Evolutionary conservation across 148 eudicot species (phyloP).

Genomic region (Vaccinium darrowii): DNA sequence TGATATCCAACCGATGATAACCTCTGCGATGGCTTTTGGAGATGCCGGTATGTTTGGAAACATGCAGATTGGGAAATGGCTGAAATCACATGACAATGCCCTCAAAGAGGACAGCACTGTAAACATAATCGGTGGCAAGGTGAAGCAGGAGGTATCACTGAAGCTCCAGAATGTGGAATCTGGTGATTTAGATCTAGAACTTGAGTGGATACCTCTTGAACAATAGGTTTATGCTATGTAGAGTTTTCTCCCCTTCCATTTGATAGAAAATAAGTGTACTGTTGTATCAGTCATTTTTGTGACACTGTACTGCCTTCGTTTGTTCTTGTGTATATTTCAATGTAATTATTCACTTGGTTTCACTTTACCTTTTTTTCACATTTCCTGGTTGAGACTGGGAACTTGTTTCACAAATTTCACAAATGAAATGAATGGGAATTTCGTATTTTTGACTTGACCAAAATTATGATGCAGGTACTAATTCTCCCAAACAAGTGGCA

Average conservation of each 20-base stretch:
- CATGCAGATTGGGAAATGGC: conserved; percentile 97
- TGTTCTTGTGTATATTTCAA: too few relatives aligned
- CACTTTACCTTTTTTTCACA: too few relatives aligned
- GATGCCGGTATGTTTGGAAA: conserved; percentile 74
- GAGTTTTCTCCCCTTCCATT: neutral
- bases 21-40: conserved; percentile 86
- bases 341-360: too few relatives aligned
- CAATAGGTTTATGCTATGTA: conserved; percentile 34
- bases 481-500: too few relatives aligned
- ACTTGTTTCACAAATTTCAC: too few relatives aligned
- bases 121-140: conserved; percentile 71
- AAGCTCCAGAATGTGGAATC: conserved; percentile 96
- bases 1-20: conserved; percentile 85
- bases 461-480: too few relatives aligned
- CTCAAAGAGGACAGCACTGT: conserved; percentile 80
- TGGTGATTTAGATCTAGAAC: conserved; percentile 70
- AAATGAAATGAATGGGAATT: too few relatives aligned
- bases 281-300: neutral
- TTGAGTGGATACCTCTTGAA: conserved; percentile 88
- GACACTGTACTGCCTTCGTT: too few relatives aligned
- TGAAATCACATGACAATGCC: conserved; percentile 79
- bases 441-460: too few relatives aligned
- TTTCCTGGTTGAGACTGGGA: too few relatives aligned
- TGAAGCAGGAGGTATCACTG: conserved; percentile 55
- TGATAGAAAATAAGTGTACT: conserved; percentile 2